Evolutionary conservation across 805 yeast species (phyloP).

Genomic region (Candida ponderosae): DNA sequence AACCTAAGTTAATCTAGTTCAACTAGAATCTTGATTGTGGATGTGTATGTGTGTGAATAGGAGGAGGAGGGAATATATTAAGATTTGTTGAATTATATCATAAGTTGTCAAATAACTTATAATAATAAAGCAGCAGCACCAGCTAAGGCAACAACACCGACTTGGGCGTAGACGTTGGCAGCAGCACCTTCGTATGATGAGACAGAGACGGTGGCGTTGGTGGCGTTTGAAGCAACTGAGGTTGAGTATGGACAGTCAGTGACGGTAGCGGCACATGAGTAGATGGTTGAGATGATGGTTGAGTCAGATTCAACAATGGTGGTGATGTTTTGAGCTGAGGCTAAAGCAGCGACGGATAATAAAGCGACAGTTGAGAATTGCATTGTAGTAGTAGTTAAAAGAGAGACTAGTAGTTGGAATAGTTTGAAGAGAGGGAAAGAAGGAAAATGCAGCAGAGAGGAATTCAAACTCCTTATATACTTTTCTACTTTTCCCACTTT

Average conservation of each 20-base stretch:
- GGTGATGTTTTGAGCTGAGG: slow-evolving; percentile 14
- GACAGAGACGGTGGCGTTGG: slow-evolving; percentile 16
- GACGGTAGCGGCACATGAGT: slow-evolving; percentile 8
- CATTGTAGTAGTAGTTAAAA: slow-evolving; percentile 16
- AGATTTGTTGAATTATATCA: not conserved
- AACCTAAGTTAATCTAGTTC: no score
- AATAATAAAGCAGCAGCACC: slow-evolving; percentile 22
- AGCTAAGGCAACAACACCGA: slow-evolving; percentile 22
- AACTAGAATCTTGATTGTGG: no score
- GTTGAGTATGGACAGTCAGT: slow-evolving; percentile 10
- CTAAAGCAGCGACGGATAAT: slow-evolving; percentile 19
- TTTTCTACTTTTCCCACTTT: no score
- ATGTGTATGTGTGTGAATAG: no score
- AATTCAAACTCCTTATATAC: no score
- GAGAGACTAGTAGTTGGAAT: slow-evolving; percentile 20
- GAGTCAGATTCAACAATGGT: slow-evolving; percentile 6
- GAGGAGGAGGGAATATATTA: no score
- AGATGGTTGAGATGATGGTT: slow-evolving; percentile 6
- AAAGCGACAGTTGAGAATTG: slow-evolving; percentile 23
- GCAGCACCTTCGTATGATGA: slow-evolving; percentile 23
- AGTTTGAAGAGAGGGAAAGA: no score
- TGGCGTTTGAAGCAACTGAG: slow-evolving; percentile 5
- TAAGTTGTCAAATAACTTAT: slow-evolving; percentile 9
- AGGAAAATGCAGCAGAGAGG: no score
- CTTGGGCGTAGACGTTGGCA: slow-evolving; percentile 15